These are phyloP conservation scores for Ceratobasidium sp. DNA, from an alignment of 1,284 basidiomycete species.

Conservation along the genomic window DNA sequence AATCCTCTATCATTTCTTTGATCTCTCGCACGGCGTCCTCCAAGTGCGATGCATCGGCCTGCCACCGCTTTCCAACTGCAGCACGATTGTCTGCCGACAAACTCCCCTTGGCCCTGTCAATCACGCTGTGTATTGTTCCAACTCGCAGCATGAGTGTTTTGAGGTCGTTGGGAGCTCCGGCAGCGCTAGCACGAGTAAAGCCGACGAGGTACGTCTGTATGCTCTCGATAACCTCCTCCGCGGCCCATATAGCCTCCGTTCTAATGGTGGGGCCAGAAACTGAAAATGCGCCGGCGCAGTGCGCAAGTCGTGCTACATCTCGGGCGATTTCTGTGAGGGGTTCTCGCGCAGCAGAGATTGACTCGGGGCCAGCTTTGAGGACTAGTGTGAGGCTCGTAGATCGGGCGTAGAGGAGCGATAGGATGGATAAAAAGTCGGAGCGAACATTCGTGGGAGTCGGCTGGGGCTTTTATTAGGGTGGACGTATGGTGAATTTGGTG, in stretches of 20 bases:
- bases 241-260: conserved; percentile 61
- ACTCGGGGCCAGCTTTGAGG: conserved; percentile 69
- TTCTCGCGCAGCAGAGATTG: conserved; percentile 64
- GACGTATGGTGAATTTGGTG: conserved; percentile 47
- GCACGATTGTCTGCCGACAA: conserved; percentile 68
- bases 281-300: conserved; percentile 67
- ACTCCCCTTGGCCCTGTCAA: conserved; percentile 62
- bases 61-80: conserved; percentile 69
- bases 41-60: conserved; percentile 66
- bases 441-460: conserved; percentile 45
- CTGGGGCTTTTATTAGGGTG: conserved; percentile 56
- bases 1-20: conserved; percentile 63
- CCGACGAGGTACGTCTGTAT: conserved; percentile 57
- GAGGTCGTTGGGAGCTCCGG: conserved; percentile 48
- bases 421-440: conserved; percentile 67
- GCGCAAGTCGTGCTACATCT: conserved; percentile 65
- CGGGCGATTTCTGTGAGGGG: conserved; percentile 68
- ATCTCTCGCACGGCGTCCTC: conserved; percentile 72
- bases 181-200: conserved; percentile 48
- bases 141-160: conserved; percentile 70
- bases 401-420: conserved; percentile 68
- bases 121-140: conserved; percentile 71
- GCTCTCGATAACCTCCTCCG: conserved; percentile 62
- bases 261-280: conserved; percentile 65
- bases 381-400: conserved; percentile 73